Evolutionary conservation across 192 early-diverging fungal species (phyloP).

Genomic region (Dispira parvispora): DNA sequence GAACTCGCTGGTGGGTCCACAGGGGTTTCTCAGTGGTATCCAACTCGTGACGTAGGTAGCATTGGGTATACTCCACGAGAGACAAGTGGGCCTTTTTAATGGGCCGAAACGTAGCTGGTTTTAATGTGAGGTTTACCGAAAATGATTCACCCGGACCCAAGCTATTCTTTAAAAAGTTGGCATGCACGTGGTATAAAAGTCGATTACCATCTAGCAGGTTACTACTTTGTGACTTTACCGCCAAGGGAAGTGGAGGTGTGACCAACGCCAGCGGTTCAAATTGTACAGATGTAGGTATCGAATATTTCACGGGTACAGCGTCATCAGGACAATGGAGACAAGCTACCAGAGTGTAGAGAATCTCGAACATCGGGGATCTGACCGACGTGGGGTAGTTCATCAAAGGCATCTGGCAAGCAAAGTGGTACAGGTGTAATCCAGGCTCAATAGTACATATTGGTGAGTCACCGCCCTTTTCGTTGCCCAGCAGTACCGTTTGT

Average conservation of each 20-base stretch:
- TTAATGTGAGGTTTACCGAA: not conserved
- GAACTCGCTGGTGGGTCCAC: slow-evolving; percentile 3
- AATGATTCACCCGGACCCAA: slow-evolving; percentile 9
- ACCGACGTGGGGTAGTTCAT: slow-evolving; percentile 11
- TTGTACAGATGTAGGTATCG: not conserved
- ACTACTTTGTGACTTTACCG: slow-evolving; percentile 1
- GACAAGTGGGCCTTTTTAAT: not conserved
- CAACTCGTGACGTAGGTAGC: slow-evolving; percentile 5
- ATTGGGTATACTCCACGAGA: slow-evolving; percentile 3
- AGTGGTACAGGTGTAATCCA: slow-evolving; percentile 7
- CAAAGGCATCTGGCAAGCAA: not conserved
- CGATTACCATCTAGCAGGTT: slow-evolving; percentile 7
- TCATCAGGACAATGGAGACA: not conserved
- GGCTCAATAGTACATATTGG: not conserved
- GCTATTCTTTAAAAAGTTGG: slow-evolving; percentile 7
- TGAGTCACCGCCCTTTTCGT: not conserved
- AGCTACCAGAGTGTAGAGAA: slow-evolving; percentile 8
- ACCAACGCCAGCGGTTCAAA: slow-evolving; percentile 4
- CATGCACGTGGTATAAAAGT: slow-evolving; percentile 5
- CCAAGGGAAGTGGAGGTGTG: not conserved
- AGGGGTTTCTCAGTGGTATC: slow-evolving; percentile 6
- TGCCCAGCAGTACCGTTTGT: not conserved
- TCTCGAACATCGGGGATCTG: slow-evolving; percentile 3
- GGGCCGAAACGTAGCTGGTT: not conserved
- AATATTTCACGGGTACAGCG: not conserved